Conservation (phyloP, 176 grass and related monocot genomes). For the Alopecurus myosuroides region DNA sequence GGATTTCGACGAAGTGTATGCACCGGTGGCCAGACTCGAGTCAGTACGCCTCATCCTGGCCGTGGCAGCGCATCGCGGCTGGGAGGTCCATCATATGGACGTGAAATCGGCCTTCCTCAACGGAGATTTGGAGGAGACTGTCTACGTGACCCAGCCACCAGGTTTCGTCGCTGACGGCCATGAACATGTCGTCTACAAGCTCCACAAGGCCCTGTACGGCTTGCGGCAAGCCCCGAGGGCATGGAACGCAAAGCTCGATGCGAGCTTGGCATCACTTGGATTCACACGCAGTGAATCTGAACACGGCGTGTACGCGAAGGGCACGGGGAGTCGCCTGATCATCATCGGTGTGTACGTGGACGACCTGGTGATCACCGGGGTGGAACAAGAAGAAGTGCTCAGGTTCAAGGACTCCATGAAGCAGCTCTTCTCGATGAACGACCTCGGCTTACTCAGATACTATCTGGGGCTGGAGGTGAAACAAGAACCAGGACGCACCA, state of each 20-base stretch:
- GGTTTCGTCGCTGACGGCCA: not conserved
- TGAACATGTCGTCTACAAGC: not conserved
- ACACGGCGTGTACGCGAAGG: not conserved
- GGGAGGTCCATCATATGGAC: not conserved
- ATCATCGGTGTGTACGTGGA: not conserved
- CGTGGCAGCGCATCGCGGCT: fast-evolving
- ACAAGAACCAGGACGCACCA: fast-evolving
- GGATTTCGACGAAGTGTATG: not conserved
- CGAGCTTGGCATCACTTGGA: too few relatives aligned
- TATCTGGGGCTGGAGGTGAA: not conserved
- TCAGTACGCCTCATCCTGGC: not conserved
- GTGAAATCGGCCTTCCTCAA: not conserved
- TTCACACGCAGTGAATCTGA: not conserved
- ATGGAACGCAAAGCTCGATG: not conserved
- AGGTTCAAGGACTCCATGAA: not conserved
- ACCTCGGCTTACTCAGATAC: not conserved
- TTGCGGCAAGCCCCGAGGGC: not conserved
- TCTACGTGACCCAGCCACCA: not conserved
- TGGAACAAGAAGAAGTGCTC: fast-evolving
- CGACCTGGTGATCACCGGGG: too few relatives aligned
- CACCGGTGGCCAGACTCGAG: not conserved
- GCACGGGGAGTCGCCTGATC: fast-evolving
- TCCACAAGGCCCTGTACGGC: not conserved
- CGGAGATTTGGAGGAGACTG: not conserved
- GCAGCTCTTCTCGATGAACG: not conserved